Evolutionary conservation across 2,329 filamentous ascomycete genomes (phyloP).

Genomic region (Xylaria sp.): DNA sequence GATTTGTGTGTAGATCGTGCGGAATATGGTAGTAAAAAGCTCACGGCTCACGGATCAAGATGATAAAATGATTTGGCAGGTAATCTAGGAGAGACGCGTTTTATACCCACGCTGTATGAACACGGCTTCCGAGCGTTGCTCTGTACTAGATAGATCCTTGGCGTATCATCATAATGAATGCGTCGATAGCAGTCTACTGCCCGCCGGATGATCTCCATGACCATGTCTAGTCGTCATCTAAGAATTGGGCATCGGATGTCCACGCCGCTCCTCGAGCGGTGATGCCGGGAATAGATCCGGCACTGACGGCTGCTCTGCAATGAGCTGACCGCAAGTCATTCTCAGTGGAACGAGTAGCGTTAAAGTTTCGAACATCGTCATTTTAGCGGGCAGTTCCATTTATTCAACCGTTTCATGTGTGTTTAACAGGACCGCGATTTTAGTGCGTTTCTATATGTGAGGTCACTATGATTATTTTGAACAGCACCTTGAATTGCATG

Average conservation of each 20-base stretch:
- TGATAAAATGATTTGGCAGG: neutral
- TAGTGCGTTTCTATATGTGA: neutral
- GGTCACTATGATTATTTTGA: constrained; percentile 4
- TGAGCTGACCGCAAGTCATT: neutral
- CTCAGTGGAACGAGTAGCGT: neutral
- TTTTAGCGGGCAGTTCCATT: neutral
- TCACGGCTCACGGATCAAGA: neutral
- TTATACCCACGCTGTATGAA: neutral
- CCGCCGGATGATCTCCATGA: neutral
- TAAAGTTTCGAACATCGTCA: neutral
- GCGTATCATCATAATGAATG: constrained; percentile 5
- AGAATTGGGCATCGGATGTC: neutral
- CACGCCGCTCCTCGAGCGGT: neutral
- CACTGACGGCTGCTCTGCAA: neutral
- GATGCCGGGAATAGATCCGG: neutral
- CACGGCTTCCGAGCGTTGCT: neutral
- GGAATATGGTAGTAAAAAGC: neutral
- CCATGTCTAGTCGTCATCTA: constrained; percentile 11
- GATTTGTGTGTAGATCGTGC: neutral
- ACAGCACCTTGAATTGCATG: neutral
- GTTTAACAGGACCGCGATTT: neutral
- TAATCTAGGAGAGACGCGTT: neutral
- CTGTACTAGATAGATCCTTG: neutral
- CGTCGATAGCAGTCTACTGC: neutral
- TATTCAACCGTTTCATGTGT: neutral